Evolutionary conservation across 495 filamentous ascomycete genomes (phyloP), one percentile per base, ranked within the genome.

Genomic region (Xylaria longipes): DNA sequence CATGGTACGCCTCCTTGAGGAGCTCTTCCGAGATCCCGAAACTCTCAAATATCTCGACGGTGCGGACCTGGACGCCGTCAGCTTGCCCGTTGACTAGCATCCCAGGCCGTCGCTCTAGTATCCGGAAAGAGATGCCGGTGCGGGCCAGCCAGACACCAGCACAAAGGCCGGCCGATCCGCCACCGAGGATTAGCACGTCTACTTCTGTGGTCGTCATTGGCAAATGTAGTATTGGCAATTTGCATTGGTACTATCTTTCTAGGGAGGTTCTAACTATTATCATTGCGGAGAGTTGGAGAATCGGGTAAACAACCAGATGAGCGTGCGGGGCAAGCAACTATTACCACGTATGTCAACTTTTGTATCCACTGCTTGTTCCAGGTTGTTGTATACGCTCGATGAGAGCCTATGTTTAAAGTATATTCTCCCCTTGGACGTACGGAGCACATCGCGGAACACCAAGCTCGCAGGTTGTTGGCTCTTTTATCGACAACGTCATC

Each of bases 41-140:
- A 41, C 88, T 91, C 72, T 96, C 91, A 64, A 94, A 91, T 54
- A 97, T 90, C 76, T 96, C 93, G 12, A 94, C 88, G 1, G 92
- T 93, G 1, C 93, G 91, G 70, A 89, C 90, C 80, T 96, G 93
- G 14, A 94, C 86, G 0, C 93, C 93, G 65, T 95, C 93, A 1
- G 93, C 93, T 76, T 95, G 91, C n/a, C 93, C 93, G 45, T 87
- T 84, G 62, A 84, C 73, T 69, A 94, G 84, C 1, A 88, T 89
- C 0, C 89, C 91, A 9, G 78, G 73, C 5, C 89, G 87, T 0
- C 84, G 83, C 72, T 94, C 92, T 12, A 93, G 79, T 69, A 94
- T 86, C 71, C 84, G 88, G 82, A 85, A 91, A 58, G 78, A 80
- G 71, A 93, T 82, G 46, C 86, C 85, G 75, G 85, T 88, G 9